Evolutionary conservation across 805 yeast species (phyloP), one percentile per base, ranked within the genome.

Genomic region (Saturnispora bothae): DNA sequence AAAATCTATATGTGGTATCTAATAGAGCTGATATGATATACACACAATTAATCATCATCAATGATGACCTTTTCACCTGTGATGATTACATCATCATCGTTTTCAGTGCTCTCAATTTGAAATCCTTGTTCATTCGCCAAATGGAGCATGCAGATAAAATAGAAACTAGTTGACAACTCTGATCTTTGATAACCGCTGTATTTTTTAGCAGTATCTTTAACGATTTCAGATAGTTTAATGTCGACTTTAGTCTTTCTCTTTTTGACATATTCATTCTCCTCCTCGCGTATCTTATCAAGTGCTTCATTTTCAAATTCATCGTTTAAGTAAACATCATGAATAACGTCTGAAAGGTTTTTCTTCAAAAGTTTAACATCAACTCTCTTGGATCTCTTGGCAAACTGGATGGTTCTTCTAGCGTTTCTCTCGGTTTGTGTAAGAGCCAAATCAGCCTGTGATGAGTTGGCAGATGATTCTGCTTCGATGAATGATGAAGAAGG

Each of bases 51-150:
- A n/a, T n/a, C n/a, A n/a, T n/a, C n/a, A n/a, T n/a, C n/a, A n/a
- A 31, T 31, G 9, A 31, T 15, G 12, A 31, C 16, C 12, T 20
- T 28, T n/a, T 33, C 37, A 17, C 36, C 48, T n/a, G 35, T 45
- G 3, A 53, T 51, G 3, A 33, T 35, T 14, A 54, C 30, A 41
- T 55, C 57, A 2, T 40, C 32, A 28, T 36, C 34, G n/a, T 40
- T 39, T 5, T 62, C 70, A 8, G 62, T 69, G 43, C 72, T 70
- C 14, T 65, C 61, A 6, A 85, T 68, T 5, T 62, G 52, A 22
- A 85, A 62, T 1, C 88, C 89, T 50, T 82, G 78, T 54, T 85
- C 96, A 53, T 86, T 85, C 12, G 95, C 94, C 46, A 85, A 63
- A 59, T 85, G 96, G 26, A 85, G 60, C 50, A 84, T 59, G 48